Conservation (phyloP, 495 filamentous ascomycete species). For the Xylaria venustula region DNA sequence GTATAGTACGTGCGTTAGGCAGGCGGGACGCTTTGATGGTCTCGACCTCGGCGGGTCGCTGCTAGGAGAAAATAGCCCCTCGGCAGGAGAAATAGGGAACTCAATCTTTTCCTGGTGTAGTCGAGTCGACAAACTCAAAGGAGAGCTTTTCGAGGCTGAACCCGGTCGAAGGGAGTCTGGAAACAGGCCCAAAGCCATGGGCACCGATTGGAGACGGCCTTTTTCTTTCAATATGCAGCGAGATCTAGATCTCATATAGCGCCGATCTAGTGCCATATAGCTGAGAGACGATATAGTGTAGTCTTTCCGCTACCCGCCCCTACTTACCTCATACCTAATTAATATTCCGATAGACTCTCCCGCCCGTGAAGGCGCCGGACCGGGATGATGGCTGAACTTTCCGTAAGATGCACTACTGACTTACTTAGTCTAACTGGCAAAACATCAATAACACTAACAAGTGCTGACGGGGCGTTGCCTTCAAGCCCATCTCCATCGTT, state of each 20-base stretch:
- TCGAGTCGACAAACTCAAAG: background rate
- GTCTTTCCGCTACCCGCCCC: constrained; percentile 8
- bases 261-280: background rate
- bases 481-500: too few relatives aligned
- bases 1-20: background rate
- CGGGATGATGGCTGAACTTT: background rate
- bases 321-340: constrained; percentile 2
- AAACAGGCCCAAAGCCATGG: background rate
- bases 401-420: background rate
- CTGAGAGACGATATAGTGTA: background rate
- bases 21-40: constrained; percentile 4
- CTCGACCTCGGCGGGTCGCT: constrained; percentile 3
- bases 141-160: background rate
- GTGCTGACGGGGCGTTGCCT: background rate
- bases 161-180: background rate
- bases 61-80: background rate
- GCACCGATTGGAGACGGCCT: background rate
- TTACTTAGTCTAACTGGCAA: background rate
- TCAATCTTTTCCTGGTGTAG: background rate
- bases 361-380: constrained; percentile 5
- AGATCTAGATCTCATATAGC: constrained; percentile 16
- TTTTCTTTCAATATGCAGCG: background rate
- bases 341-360: constrained; percentile 4
- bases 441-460: background rate
- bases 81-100: background rate